Base-by-base conservation (phyloP, 2,329 filamentous ascomycete species). In the Rutstroemia sp. region DNA sequence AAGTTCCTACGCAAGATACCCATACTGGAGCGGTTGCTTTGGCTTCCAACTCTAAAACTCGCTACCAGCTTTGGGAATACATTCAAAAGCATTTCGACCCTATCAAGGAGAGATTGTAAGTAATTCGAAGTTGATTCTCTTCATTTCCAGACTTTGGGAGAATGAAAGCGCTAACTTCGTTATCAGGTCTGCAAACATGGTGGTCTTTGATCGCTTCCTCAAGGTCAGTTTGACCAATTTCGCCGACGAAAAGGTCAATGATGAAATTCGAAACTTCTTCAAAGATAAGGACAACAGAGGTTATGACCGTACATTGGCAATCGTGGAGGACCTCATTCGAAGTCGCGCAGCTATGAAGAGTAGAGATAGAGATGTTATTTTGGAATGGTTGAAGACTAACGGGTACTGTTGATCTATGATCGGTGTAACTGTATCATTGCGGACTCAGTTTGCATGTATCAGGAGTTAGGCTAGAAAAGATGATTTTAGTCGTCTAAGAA, bases 191-290 rank as follows among this genome's bases (percentile, higher is more conserved):
- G 78, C 78, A 44, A 96, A 96, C 74, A 88, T 90, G 61, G 87
- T 96, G 30, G 83, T 96, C 3, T 77, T 96, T 16, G 92, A 99
- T 73, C 85, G 92, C 48, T 96, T 95, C 73, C 75, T 99, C 65
- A 85, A 88, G 64, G 77, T 88, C 63, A 84, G 84, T 46, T 75
- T 99, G 63, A 83, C 82, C 66, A 88, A 88, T 68, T 97, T 95
- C 70, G 82, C 88, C 3, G 85, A 90, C 64, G 73, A 77, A 14
- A 79, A 80, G 60, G 78, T 83, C 16, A 80, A 89, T 60, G 78
- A 83, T 61, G 90, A 96, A 54, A 94, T 99, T 65, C 78, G 85
- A 50, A 71, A 74, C 2, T 99, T 99, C 78, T 99, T 97, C 77
- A 78, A 81, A 65, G 80, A 81, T 66, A 95, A 92, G 77, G 89